Evolutionary conservation across 164 flowering plant genomes (phyloP).

Genomic region (Tinospora cordifolia): DNA sequence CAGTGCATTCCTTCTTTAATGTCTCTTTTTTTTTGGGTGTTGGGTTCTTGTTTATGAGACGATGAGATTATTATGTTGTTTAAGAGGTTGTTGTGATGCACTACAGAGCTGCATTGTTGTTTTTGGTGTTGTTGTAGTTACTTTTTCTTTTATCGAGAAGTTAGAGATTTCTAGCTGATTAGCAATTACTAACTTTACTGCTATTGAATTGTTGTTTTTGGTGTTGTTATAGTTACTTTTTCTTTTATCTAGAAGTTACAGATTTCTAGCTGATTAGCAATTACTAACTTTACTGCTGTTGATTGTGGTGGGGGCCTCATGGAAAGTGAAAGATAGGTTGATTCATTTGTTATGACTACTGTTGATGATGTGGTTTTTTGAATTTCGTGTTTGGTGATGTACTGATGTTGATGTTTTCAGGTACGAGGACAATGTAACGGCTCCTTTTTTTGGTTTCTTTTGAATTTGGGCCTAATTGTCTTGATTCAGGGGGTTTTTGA

Average conservation of each 20-base stretch:
- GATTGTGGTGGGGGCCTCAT: background rate
- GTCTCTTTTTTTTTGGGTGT: background rate
- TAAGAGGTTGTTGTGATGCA: background rate
- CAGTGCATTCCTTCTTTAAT: background rate
- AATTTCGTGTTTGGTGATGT: background rate
- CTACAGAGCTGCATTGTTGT: slow-evolving; percentile 7
- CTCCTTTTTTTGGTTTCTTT: background rate
- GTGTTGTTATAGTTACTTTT: background rate
- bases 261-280: background rate
- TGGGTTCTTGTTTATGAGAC: background rate
- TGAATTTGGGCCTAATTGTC: slow-evolving; percentile 11
- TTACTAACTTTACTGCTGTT: background rate
- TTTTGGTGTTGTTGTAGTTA: background rate
- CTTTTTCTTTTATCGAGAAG: background rate
- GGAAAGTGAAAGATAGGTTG: background rate
- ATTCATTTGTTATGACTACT: background rate
- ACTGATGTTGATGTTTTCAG: background rate
- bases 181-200: background rate
- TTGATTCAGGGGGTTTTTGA: slow-evolving; percentile 3
- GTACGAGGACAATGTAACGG: background rate
- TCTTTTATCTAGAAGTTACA: background rate
- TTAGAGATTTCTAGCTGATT: background rate
- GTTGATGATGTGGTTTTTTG: slow-evolving; percentile 3
- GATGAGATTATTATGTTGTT: background rate
- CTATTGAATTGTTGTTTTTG: background rate